phyloP scores from a whole-genome alignment of 2,329 filamentous ascomycete species.

The Microdochium trichocladiopsis region DNA sequence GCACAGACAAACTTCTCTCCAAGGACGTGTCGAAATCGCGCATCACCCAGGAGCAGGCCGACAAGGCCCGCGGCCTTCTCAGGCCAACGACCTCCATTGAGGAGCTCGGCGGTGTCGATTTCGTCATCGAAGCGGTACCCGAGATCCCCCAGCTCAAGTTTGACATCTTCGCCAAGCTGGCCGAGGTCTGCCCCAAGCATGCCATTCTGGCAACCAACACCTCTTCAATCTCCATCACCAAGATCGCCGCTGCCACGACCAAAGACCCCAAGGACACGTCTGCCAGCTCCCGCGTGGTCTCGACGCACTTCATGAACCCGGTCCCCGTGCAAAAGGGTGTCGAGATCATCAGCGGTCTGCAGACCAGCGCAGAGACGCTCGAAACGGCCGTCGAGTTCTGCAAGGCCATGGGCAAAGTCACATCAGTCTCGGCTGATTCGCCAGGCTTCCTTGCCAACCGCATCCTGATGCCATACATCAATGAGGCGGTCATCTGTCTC shows the following conservation, averaged over 20 bases:
- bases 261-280: constrained; percentile 72
- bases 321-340: constrained; percentile 96
- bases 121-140: constrained; percentile 95
- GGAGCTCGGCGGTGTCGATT: constrained; percentile 76
- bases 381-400: constrained; percentile 81
- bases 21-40: constrained; percentile 89
- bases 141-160: constrained; percentile 85
- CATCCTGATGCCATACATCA: constrained; percentile 99
- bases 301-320: constrained; percentile 99
- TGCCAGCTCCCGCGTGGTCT: constrained; percentile 80
- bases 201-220: constrained; percentile 95
- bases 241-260: constrained; percentile 83
- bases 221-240: constrained; percentile 96
- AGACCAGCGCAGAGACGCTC: constrained; percentile 78
- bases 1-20: constrained; percentile 78
- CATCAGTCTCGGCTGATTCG: constrained; percentile 79
- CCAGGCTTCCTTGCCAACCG: constrained; percentile 95
- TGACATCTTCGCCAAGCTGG: constrained; percentile 78
- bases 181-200: constrained; percentile 73
- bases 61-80: constrained; percentile 64
- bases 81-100: constrained; percentile 66
- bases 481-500: constrained; percentile 88
- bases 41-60: constrained; percentile 75
- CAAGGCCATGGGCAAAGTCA: constrained; percentile 85
- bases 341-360: constrained; percentile 91